phyloP scores from a whole-genome alignment of 2,329 filamentous ascomycete species.

The Endoconidiophora polonica region DNA sequence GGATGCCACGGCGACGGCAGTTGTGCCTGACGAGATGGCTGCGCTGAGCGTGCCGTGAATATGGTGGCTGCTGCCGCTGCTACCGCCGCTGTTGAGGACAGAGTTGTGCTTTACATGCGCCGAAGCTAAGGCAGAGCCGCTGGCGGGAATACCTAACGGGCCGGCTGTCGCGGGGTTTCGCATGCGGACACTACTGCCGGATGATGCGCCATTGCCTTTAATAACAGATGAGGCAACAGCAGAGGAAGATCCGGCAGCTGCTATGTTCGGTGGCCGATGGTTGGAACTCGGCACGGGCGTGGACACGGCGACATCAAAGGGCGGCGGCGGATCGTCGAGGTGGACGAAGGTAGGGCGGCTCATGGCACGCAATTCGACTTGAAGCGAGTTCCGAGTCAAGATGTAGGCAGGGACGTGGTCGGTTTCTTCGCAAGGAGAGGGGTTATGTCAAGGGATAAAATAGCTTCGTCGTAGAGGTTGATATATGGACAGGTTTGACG shows the following conservation, averaged over 20 bases:
- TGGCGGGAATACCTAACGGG: background rate
- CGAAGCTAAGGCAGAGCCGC: background rate
- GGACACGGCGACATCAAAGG: constrained; percentile 7
- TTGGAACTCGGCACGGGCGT: background rate
- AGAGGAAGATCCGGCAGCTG: background rate
- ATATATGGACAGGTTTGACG: too few species aligned
- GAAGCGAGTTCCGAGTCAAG: too few species aligned
- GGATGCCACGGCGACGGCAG: background rate
- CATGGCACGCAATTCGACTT: background rate
- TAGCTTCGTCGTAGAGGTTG: too few species aligned
- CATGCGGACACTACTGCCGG: background rate
- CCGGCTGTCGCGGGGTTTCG: background rate
- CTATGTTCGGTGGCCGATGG: background rate
- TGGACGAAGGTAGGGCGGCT: constrained; percentile 3
- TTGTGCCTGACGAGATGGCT: background rate
- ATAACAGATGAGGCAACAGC: background rate
- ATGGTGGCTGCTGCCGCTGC: background rate
- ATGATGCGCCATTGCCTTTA: background rate
- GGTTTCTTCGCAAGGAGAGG: too few species aligned
- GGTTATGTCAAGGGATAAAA: too few species aligned
- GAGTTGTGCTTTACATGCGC: background rate
- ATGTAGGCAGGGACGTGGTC: too few species aligned
- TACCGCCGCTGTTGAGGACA: background rate
- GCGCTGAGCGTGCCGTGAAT: background rate
- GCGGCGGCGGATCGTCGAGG: constrained; percentile 10